phyloP scores from a whole-genome alignment of 495 filamentous ascomycete species.

The Aspergillus affinis region DNA sequence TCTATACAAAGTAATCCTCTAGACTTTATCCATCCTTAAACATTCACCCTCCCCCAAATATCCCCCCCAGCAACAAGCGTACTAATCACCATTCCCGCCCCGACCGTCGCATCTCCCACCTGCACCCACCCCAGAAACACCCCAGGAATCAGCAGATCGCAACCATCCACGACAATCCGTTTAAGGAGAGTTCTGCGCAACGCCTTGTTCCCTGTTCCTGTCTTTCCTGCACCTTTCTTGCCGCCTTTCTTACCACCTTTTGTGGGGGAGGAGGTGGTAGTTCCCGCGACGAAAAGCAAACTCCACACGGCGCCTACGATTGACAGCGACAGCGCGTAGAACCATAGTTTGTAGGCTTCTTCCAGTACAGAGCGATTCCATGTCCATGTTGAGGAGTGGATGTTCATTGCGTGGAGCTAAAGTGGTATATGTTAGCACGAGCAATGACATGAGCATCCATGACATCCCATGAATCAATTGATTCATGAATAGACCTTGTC shows the following conservation, averaged over 20 bases:
- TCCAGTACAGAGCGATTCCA: constrained; percentile 34
- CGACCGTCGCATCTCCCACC: constrained; percentile 43
- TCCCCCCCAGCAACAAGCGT: constrained; percentile 56
- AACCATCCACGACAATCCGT: constrained; percentile 49
- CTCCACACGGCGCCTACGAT: constrained; percentile 26
- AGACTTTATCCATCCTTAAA: background rate
- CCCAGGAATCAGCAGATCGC: constrained; percentile 59
- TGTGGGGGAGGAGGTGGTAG: no score
- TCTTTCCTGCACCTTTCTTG: background rate
- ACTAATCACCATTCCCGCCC: constrained; percentile 54
- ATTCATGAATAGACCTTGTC: no score
- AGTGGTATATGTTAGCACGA: constrained; percentile 8
- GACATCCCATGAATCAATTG: no score
- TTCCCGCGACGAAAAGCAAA: constrained; percentile 18
- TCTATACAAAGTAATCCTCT: background rate
- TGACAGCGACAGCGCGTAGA: constrained; percentile 51
- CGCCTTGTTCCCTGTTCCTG: background rate
- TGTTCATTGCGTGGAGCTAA: constrained; percentile 49
- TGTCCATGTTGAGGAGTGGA: constrained; percentile 36
- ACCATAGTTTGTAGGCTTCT: constrained; percentile 68
- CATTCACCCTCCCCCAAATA: constrained; percentile 48
- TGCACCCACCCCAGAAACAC: constrained; percentile 55
- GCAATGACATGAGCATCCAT: background rate
- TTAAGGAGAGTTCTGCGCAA: constrained; percentile 20
- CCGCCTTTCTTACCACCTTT: constrained; percentile 1